Percentiles rank a stretch among this genome's conserved stretches.
These are phyloP conservation scores for Martensiomyces pterosporus DNA, from an alignment of 192 early-diverging fungal species.

Conservation along the genomic window DNA sequence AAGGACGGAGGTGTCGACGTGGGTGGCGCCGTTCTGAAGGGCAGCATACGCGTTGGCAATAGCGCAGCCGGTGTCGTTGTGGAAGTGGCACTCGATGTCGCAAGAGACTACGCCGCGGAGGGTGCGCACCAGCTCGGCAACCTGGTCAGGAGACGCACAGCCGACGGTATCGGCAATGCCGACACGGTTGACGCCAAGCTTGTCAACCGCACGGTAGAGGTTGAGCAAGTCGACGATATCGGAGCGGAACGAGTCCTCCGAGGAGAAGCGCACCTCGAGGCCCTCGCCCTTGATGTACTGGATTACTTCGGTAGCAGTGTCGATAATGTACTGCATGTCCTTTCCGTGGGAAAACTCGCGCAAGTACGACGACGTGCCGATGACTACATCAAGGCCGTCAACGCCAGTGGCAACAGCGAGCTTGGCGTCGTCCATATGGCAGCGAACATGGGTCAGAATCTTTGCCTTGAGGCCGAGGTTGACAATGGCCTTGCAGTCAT, in stretches of 20 bases:
- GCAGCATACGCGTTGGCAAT: conserved; percentile 98
- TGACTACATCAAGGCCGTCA: conserved; percentile 95
- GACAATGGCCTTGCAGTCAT: conserved; percentile 87
- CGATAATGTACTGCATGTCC: conserved; percentile 97
- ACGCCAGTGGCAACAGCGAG: conserved; percentile 97
- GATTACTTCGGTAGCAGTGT: conserved; percentile 95
- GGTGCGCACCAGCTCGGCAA: conserved; percentile 95
- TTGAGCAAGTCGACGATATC: conserved; percentile 96
- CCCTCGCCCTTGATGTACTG: conserved; percentile 93
- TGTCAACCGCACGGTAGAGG: conserved; percentile 95
- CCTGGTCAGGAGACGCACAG: conserved; percentile 96
- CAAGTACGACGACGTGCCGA: conserved; percentile 93
- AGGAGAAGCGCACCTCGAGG: conserved; percentile 95
- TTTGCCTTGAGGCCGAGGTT: conserved; percentile 95
- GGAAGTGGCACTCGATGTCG: conserved; percentile 99
- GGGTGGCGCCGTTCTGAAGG: conserved; percentile 94
- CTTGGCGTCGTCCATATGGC: conserved; percentile 98
- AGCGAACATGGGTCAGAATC: conserved; percentile 93
- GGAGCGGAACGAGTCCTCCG: conserved; percentile 96
- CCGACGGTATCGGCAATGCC: conserved; percentile 99
- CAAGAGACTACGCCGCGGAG: conserved; percentile 91
- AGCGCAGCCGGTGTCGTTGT: conserved; percentile 99
- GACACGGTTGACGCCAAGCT: conserved; percentile 96
- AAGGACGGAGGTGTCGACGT: conserved; percentile 96
- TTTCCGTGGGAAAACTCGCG: conserved; percentile 99